Percentiles rank a stretch among this genome's conserved stretches.
Evolutionary conservation across 495 filamentous ascomycete species (phyloP).

Genomic region (Parathielavia appendiculata): DNA sequence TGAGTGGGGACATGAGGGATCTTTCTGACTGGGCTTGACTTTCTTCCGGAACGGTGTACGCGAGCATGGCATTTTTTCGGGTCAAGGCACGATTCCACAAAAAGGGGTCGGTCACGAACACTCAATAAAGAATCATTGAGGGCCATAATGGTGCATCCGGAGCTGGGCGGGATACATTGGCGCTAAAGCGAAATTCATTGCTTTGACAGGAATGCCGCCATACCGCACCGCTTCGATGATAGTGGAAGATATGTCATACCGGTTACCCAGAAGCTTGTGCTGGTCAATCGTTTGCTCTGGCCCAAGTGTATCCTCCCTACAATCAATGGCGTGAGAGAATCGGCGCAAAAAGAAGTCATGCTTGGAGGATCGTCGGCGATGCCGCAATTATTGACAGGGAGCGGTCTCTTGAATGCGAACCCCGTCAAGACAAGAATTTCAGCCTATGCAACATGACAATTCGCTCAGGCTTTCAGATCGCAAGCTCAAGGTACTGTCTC

Average conservation of each 20-base stretch:
- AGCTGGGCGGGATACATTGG: conserved; percentile 21
- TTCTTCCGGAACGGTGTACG: conserved; percentile 40
- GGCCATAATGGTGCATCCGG: conserved; percentile 21
- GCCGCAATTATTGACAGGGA: too few relatives aligned
- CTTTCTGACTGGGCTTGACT: conserved; percentile 36
- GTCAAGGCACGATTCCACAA: conserved; percentile 39
- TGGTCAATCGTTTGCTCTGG: background rate
- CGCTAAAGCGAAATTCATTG: conserved; percentile 24
- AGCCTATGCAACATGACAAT: too few relatives aligned
- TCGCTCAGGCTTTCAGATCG: too few relatives aligned
- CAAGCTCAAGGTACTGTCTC: background rate
- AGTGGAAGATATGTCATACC: conserved; percentile 20
- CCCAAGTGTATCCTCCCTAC: background rate
- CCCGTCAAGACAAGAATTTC: too few relatives aligned
- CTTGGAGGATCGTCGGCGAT: too few relatives aligned
- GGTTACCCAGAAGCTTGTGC: background rate
- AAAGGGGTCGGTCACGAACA: conserved; percentile 37
- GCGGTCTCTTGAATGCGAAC: too few relatives aligned
- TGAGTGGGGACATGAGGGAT: conserved; percentile 25
- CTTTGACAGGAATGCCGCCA: conserved; percentile 21
- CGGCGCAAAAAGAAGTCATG: too few relatives aligned
- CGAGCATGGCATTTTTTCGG: conserved; percentile 40
- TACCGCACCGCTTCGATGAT: conserved; percentile 13
- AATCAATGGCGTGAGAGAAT: background rate
- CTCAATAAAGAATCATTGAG: conserved; percentile 37